phyloP scores from a whole-genome alignment of 1,284 basidiomycete species.

The Austroboletus novae-zelandiae region DNA sequence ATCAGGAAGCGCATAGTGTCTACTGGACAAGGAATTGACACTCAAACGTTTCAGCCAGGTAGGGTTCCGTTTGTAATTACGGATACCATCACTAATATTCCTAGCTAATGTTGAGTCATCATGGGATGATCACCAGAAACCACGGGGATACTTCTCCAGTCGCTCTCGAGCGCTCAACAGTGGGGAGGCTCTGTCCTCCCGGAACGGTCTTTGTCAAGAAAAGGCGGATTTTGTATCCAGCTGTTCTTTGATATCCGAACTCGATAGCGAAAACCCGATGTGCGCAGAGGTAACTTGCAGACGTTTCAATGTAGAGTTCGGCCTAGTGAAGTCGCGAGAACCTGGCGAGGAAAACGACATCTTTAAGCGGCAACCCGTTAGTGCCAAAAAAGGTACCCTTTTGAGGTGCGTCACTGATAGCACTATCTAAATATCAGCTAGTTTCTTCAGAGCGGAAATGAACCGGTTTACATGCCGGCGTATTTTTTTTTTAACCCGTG shows the following conservation, averaged over 20 bases:
- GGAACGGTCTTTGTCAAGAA: not conserved
- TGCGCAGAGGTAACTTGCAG: not conserved
- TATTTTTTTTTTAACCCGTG: too few relatives aligned
- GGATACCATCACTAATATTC: not conserved
- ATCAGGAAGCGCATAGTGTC: not conserved
- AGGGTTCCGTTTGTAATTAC: not conserved
- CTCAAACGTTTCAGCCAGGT: not conserved
- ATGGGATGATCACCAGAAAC: not conserved
- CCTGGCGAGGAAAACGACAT: not conserved
- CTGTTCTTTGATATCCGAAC: not conserved
- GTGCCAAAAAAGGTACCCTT: not conserved
- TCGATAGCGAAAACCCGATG: not conserved
- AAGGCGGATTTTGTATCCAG: not conserved
- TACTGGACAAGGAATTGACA: not conserved
- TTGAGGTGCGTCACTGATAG: not conserved
- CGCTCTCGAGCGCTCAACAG: not conserved
- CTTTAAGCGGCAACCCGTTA: not conserved
- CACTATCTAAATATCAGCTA: too few relatives aligned
- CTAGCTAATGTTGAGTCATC: not conserved
- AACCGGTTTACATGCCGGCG: not conserved
- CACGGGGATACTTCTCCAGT: not conserved
- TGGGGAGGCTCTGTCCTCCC: not conserved
- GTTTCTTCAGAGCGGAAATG: not conserved
- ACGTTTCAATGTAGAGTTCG: not conserved
- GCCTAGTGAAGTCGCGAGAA: not conserved